These are phyloP conservation scores for Pleoardoris graminearum DNA, from an alignment of 2,329 filamentous ascomycete species.

Conservation along the genomic window DNA sequence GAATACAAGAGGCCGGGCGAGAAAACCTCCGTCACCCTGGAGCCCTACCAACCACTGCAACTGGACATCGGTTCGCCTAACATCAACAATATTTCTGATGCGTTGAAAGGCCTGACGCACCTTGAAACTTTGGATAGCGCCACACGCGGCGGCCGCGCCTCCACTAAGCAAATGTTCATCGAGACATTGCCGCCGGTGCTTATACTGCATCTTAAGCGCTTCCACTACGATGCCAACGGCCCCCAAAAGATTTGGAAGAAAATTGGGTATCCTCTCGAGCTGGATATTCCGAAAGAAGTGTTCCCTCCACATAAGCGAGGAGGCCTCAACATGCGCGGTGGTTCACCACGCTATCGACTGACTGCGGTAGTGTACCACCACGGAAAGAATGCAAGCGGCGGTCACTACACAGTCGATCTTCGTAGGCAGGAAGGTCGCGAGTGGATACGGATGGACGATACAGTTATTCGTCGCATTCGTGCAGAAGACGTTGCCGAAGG, in stretches of 20 bases:
- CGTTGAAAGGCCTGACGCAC: slow-evolving; percentile 79
- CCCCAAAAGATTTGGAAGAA: slow-evolving; percentile 99
- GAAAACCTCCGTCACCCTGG: slow-evolving; percentile 87
- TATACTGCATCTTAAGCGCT: slow-evolving; percentile 94
- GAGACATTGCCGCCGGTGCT: slow-evolving; percentile 88
- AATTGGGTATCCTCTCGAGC: slow-evolving; percentile 88
- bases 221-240: slow-evolving; percentile 89
- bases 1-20: slow-evolving; percentile 84
- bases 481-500: slow-evolving; percentile 88
- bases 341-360: slow-evolving; percentile 80
- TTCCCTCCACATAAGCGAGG: slow-evolving; percentile 77
- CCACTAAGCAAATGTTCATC: slow-evolving; percentile 94
- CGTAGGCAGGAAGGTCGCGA: slow-evolving; percentile 91
- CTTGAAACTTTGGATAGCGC: slow-evolving; percentile 83
- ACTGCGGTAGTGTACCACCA: slow-evolving; percentile 96
- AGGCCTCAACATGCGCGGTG: slow-evolving; percentile 65
- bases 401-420: slow-evolving; percentile 98
- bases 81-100: slow-evolving; percentile 89
- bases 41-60: slow-evolving; percentile 92
- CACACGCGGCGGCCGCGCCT: slow-evolving; percentile 73
- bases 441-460: slow-evolving; percentile 97
- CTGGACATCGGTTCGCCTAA: slow-evolving; percentile 88
- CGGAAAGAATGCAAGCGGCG: slow-evolving; percentile 92
- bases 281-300: slow-evolving; percentile 90
- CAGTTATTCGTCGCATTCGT: slow-evolving; percentile 79